Evolutionary conservation across 768 basidiomycete genomes (phyloP), one percentile per base, ranked within the genome.

Genomic region (Favolaschia claudopus): DNA sequence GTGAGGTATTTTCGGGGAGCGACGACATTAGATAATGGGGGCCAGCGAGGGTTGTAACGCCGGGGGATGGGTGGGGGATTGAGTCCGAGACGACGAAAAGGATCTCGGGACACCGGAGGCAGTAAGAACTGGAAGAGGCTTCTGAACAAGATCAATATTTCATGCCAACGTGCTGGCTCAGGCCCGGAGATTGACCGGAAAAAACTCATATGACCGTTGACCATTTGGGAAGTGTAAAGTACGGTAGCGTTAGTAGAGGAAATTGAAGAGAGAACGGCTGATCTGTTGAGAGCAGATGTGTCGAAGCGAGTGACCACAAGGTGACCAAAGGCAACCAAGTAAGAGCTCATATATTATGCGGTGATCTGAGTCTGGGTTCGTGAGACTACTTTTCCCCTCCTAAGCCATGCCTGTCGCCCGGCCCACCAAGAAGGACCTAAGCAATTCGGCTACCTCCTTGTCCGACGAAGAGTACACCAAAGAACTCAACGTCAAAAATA

Each of bases 341-440:
- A n/a, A n/a, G n/a, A n/a, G n/a, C n/a, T n/a, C n/a, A 55, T 56
- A 55, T 49, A 44, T 45, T 39, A n/a, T n/a, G n/a, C n/a, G 5
- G 42, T 33, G 53, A 42, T 51, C 54, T 46, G 7, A 36, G 20
- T 65, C 63, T 60, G 39, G 38, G 50, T 57, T 68, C 70, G 69
- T 63, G 64, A 67, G 66, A 37, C 68, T 66, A 69, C 68, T 69
- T 67, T 61, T 68, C 65, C 69, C 63, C 67, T 63, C 70, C 69
- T 62, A 68, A 71, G 60, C 73, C 70, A 91, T 91, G 89, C 85
- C 89, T 74, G 82, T 79, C 67, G 80, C 84, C 62, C 84, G 88
- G 69, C 77, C 83, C 31, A 58, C 47, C 69, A 88, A 88, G 81
- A 88, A 88, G 81, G 86, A 85, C 77, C n/a, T n/a, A n/a, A 76